Base-by-base conservation (phyloP, 2,329 filamentous ascomycete species). In the Neopestalotiopsis sp. region DNA sequence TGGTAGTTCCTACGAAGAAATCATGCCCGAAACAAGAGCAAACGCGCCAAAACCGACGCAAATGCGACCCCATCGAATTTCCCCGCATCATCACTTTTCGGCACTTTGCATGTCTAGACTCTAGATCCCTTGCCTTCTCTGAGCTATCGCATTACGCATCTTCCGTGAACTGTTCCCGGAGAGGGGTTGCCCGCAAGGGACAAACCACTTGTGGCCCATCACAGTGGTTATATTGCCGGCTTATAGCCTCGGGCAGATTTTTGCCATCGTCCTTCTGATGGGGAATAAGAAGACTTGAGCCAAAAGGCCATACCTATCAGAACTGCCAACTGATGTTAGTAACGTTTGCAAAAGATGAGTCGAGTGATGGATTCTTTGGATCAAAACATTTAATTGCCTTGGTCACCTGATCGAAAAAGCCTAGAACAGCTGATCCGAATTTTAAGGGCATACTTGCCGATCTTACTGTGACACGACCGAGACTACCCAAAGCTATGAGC, bases 51-150 rank as follows among this genome's bases (percentile, higher is more conserved):
- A 28, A 53, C 45, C n/a, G 45, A n/a, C 45, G 45, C 45, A 20
- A 53, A 53, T 20, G n/a, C 34, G 45, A 53, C 45, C 45, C 45
- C 45, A 53, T n/a, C 45, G 45, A 53, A 17, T 34, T 61, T 61
- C 57, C 57, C 57, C 57, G 57, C 57, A 61, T 61, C 57, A 61
- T 34, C 4, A 61, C 57, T n/a, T 61, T 61, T 30, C 57, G 28
- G 57, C 28, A 30, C 57, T 61, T 61, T 14, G 32, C 32, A 34
- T 61, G 57, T 61, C 57, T 30, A 20, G 57, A 30, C 30, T 61
- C 57, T 30, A 20, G 57, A 30, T 61, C 57, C 32, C 57, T 61
- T 20, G 30, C 30, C 30, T 14, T 28, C 32, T 34, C 32, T 28
- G 17, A 61, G 57, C 57, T 61, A 14, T 61, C 24, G 13, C 32